Conservation (phyloP, 1,139 yeast species). For the Taphrina populina region DNA sequence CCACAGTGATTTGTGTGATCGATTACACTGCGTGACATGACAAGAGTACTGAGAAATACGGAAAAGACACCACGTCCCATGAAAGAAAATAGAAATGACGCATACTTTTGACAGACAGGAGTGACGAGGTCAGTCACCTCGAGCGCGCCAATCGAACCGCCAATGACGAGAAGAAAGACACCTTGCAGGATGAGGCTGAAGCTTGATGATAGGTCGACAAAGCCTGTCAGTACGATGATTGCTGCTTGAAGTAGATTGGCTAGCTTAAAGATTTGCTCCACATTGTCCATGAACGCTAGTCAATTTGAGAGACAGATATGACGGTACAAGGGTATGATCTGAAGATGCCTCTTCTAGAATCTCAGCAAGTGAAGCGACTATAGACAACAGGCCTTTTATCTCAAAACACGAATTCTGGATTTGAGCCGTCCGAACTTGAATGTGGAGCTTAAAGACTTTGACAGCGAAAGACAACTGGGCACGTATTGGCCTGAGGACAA, state of each 20-base stretch:
- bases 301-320: too few relatives aligned
- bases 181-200: constrained; percentile 10
- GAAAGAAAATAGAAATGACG: constrained; percentile 20
- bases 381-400: too few relatives aligned
- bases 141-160: constrained; percentile 5
- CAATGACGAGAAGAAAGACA: constrained; percentile 10
- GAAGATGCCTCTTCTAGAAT: too few relatives aligned
- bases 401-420: too few relatives aligned
- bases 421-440: too few relatives aligned
- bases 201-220: constrained; percentile 12
- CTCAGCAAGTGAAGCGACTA: too few relatives aligned
- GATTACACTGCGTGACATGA: not conserved
- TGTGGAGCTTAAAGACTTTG: too few relatives aligned
- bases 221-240: constrained; percentile 8
- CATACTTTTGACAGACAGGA: constrained; percentile 9
- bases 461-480: too few relatives aligned
- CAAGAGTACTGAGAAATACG: constrained; percentile 6
- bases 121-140: constrained; percentile 1
- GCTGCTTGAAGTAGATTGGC: constrained; percentile 13
- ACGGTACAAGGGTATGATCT: too few relatives aligned
- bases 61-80: constrained; percentile 20
- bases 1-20: not conserved
- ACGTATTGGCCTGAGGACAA: too few relatives aligned
- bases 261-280: constrained; percentile 7
- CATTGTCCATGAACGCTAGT: constrained; percentile 12